These are phyloP conservation scores for Fusarium solani-melongenae DNA, from an alignment of 2,329 filamentous ascomycete species.

Conservation along the genomic window DNA sequence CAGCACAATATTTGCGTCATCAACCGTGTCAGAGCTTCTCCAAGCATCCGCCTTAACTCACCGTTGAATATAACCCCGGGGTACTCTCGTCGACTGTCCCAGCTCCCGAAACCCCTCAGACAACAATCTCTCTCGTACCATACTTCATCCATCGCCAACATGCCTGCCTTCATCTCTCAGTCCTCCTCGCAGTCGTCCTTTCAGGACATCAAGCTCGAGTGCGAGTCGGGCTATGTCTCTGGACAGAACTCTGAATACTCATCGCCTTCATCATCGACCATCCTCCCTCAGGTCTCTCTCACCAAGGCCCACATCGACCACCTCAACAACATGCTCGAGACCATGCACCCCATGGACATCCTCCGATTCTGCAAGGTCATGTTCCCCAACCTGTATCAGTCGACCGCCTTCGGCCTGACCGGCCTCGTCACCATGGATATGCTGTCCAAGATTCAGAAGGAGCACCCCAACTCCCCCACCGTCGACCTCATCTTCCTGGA, in stretches of 20 bases:
- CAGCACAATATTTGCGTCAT: slow-evolving; percentile 42
- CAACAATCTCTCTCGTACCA: slow-evolving; percentile 19
- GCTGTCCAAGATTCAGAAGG: slow-evolving; percentile 77
- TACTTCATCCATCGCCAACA: slow-evolving; percentile 43
- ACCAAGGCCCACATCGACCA: slow-evolving; percentile 89
- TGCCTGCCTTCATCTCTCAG: slow-evolving; percentile 51
- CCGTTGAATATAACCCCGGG: slow-evolving; percentile 34
- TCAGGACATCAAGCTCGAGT: slow-evolving; percentile 56
- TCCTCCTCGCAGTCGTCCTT: slow-evolving; percentile 54
- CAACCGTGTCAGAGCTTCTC: slow-evolving; percentile 22
- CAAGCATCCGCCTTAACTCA: slow-evolving; percentile 13
- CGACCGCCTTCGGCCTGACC: slow-evolving; percentile 84
- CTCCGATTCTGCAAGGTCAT: slow-evolving; percentile 92
- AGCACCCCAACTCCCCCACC: slow-evolving; percentile 68
- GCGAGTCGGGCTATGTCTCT: slow-evolving; percentile 90
- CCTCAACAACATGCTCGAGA: slow-evolving; percentile 89
- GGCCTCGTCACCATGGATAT: slow-evolving; percentile 88
- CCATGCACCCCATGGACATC: slow-evolving; percentile 89
- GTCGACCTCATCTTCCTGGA: slow-evolving; percentile 84
- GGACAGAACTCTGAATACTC: slow-evolving; percentile 53
- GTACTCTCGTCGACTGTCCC: slow-evolving; percentile 20
- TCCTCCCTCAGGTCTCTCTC: slow-evolving; percentile 82
- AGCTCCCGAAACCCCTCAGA: slow-evolving; percentile 38
- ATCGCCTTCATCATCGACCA: slow-evolving; percentile 48
- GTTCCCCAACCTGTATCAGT: slow-evolving; percentile 89